These are phyloP conservation scores for Fusarium proliferatum DNA, from an alignment of 2,329 filamentous ascomycete genomes.

Conservation along the genomic window DNA sequence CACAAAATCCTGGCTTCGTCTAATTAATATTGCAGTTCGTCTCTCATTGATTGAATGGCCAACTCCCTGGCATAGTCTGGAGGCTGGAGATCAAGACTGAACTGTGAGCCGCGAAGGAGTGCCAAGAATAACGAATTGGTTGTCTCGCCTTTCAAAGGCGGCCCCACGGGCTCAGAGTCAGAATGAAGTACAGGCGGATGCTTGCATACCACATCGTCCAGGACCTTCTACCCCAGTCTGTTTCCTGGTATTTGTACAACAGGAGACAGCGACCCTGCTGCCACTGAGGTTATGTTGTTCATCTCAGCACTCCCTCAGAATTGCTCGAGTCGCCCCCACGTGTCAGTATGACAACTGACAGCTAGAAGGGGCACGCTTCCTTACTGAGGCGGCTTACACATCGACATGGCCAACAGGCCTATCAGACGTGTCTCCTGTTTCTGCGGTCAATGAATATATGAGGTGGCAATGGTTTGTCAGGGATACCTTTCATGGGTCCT, in stretches of 20 bases:
- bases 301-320: conserved; percentile 31
- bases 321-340: conserved; percentile 42
- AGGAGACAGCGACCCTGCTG: conserved; percentile 28
- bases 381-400: conserved; percentile 21
- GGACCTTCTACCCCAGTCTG: conserved; percentile 36
- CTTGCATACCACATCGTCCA: conserved; percentile 43
- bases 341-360: conserved; percentile 42
- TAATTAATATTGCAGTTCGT: conserved; percentile 9
- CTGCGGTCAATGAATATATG: not conserved
- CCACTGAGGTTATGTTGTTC: conserved; percentile 15
- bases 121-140: conserved; percentile 25
- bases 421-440: conserved; percentile 10
- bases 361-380: conserved; percentile 12
- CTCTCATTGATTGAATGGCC: conserved; percentile 8
- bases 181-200: conserved; percentile 41
- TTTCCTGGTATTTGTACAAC: conserved; percentile 41
- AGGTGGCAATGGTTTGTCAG: conserved; percentile 15
- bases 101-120: conserved; percentile 17
- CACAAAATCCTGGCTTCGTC: conserved; percentile 11
- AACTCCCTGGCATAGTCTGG: not conserved
- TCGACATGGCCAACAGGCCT: conserved; percentile 21
- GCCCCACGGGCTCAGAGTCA: conserved; percentile 37
- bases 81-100: conserved; percentile 17
- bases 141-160: conserved; percentile 29
- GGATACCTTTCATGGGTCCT: not conserved